Evolutionary conservation across 129 eudicot species (phyloP).

Genomic region (Escallonia rubra): DNA sequence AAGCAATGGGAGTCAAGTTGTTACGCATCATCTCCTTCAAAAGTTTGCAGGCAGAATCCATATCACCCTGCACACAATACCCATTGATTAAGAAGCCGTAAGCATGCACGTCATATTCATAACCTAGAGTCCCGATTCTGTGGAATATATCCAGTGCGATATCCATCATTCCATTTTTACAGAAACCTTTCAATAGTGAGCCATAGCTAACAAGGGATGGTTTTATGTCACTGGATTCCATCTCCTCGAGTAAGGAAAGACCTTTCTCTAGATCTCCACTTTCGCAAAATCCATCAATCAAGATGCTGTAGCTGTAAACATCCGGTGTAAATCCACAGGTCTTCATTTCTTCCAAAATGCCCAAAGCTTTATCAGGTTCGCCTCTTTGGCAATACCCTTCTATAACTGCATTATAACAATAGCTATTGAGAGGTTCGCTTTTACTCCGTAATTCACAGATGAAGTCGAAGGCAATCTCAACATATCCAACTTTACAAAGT

Average conservation of each 20-base stretch:
- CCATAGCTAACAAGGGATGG: slow-evolving; percentile 36
- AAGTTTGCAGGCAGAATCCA: slow-evolving; percentile 22
- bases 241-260: slow-evolving; percentile 26
- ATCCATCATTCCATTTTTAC: slow-evolving; percentile 24
- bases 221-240: slow-evolving; percentile 24
- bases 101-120: slow-evolving; percentile 18
- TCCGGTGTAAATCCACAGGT: slow-evolving; percentile 28
- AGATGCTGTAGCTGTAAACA: slow-evolving; percentile 35
- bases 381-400: slow-evolving; percentile 26
- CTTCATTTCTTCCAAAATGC: slow-evolving; percentile 40
- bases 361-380: slow-evolving; percentile 21
- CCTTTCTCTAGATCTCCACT: slow-evolving; percentile 24
- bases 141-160: slow-evolving; percentile 17
- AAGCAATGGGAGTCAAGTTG: slow-evolving; percentile 22
- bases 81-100: slow-evolving; percentile 30
- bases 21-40: slow-evolving; percentile 28
- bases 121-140: slow-evolving; percentile 17
- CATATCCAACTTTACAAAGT: slow-evolving; percentile 36
- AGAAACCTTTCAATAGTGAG: slow-evolving; percentile 22
- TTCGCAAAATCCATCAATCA: slow-evolving; percentile 39
- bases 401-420: slow-evolving; percentile 44
- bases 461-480: slow-evolving; percentile 23
- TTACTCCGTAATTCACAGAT: slow-evolving; percentile 5
- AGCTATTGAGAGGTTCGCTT: slow-evolving; percentile 27
- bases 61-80: slow-evolving; percentile 24